phyloP scores from a whole-genome alignment of 352 stramenopile genomes.

The Elongisporangium anandrum region DNA sequence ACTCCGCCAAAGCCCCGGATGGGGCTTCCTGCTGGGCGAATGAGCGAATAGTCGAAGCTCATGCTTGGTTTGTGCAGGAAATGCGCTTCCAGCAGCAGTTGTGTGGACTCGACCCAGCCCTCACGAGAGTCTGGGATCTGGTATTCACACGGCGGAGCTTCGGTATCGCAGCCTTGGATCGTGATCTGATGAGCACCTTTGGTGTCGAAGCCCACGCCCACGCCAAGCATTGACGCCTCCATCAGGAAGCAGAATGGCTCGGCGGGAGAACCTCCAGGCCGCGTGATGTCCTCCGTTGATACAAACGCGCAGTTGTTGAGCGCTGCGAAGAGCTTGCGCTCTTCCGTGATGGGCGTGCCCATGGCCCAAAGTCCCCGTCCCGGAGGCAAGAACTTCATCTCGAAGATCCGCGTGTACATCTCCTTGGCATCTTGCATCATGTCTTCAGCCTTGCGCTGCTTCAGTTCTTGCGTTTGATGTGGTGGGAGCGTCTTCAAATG shows the following conservation, averaged over 20 bases:
- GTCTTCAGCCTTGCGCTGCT: slow-evolving; percentile 55
- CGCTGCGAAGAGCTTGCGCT: slow-evolving; percentile 78
- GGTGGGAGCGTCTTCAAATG: neutral
- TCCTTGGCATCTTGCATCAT: slow-evolving; percentile 63
- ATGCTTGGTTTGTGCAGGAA: slow-evolving; percentile 42
- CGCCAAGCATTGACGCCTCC: slow-evolving; percentile 92
- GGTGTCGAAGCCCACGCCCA: slow-evolving; percentile 93
- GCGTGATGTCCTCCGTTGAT: slow-evolving; percentile 69
- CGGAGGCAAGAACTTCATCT: slow-evolving; percentile 93
- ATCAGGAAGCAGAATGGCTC: slow-evolving; percentile 94
- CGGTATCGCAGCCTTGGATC: slow-evolving; percentile 26
- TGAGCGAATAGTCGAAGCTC: slow-evolving; percentile 80
- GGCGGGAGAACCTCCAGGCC: slow-evolving; percentile 41
- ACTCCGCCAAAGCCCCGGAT: slow-evolving; percentile 91
- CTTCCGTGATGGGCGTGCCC: slow-evolving; percentile 89
- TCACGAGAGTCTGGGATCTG: slow-evolving; percentile 61
- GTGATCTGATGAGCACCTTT: slow-evolving; percentile 72
- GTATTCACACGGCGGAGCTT: slow-evolving; percentile 11
- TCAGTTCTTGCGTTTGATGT: slow-evolving; percentile 54
- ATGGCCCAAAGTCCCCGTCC: slow-evolving; percentile 92
- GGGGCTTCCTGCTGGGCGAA: slow-evolving; percentile 76
- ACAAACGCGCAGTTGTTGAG: slow-evolving; percentile 95
- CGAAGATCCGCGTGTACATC: slow-evolving; percentile 92
- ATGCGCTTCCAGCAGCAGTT: slow-evolving; percentile 80
- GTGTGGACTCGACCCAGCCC: slow-evolving; percentile 87